Percentiles rank a stretch among this genome's conserved stretches.
Evolutionary conservation across 2,329 filamentous ascomycete genomes (phyloP).

Genomic region (Ploettnerulaceae sp.): DNA sequence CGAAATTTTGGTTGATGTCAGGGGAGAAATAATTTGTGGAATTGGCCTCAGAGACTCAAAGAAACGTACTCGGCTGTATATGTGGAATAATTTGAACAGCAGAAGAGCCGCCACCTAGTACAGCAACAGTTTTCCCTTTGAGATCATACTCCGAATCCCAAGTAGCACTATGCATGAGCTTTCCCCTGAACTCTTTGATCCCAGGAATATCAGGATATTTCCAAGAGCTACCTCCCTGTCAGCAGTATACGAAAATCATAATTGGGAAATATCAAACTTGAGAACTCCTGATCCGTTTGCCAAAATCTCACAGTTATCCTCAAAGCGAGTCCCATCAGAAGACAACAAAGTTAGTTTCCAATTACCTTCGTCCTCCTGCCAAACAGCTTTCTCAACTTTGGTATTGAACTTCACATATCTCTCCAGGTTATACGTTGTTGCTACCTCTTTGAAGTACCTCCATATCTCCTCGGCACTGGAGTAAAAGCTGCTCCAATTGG

Average conservation of each 20-base stretch:
- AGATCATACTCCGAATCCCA: conserved; percentile 40
- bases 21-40: not conserved
- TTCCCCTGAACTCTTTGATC: conserved; percentile 42
- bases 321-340: conserved; percentile 10
- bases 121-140: conserved; percentile 33
- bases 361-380: conserved; percentile 40
- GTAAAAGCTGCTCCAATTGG: conserved; percentile 33
- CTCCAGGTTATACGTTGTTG: conserved; percentile 33
- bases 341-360: conserved; percentile 33
- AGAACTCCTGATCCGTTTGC: conserved; percentile 46
- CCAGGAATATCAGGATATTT: conserved; percentile 43
- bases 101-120: conserved; percentile 38
- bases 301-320: conserved; percentile 44
- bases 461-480: conserved; percentile 29
- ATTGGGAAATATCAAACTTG: conserved; percentile 35
- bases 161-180: conserved; percentile 40
- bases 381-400: conserved; percentile 39
- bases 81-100: conserved; percentile 35
- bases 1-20: not conserved
- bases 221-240: conserved; percentile 46
- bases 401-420: conserved; percentile 42
- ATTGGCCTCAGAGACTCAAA: not conserved
- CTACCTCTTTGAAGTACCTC: conserved; percentile 34
- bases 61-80: conserved; percentile 38
- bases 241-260: conserved; percentile 30